Percentiles rank a stretch among this genome's conserved stretches.
phyloP scores from a whole-genome alignment of 2,329 filamentous ascomycete genomes.

The Aspergillus carbonarius region DNA sequence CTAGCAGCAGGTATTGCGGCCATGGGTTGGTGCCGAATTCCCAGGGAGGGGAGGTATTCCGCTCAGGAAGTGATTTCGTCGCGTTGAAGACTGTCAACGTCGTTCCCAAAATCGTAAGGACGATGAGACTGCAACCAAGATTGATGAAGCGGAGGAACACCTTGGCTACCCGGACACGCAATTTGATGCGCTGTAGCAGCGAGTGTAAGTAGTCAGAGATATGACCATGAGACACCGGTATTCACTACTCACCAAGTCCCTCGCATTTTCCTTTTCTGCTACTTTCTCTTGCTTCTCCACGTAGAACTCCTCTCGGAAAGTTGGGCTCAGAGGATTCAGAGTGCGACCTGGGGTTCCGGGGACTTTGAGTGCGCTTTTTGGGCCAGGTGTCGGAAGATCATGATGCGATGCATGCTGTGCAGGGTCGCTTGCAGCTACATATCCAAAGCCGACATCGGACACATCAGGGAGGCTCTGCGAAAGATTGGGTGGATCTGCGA shows the following conservation, averaged over 20 bases:
- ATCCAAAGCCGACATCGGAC: slow-evolving; percentile 88
- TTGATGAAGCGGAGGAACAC: slow-evolving; percentile 92
- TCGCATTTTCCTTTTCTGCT: slow-evolving; percentile 83
- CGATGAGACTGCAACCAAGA: slow-evolving; percentile 94
- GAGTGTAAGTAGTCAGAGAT: slow-evolving; percentile 39
- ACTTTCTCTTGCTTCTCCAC: slow-evolving; percentile 79
- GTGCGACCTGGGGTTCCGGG: slow-evolving; percentile 76
- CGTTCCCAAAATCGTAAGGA: slow-evolving; percentile 84
- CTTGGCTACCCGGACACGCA: slow-evolving; percentile 87
- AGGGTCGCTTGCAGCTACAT: slow-evolving; percentile 64
- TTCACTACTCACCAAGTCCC: slow-evolving; percentile 76
- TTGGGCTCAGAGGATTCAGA: slow-evolving; percentile 83
- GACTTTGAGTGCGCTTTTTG: slow-evolving; percentile 87
- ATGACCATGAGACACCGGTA: neutral
- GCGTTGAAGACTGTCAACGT: slow-evolving; percentile 91
- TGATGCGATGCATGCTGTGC: slow-evolving; percentile 51
- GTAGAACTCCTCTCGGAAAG: slow-evolving; percentile 82
- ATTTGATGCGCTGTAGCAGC: slow-evolving; percentile 76
- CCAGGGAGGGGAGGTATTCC: slow-evolving; percentile 85
- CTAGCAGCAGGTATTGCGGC: slow-evolving; percentile 83
- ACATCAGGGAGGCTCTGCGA: slow-evolving; percentile 57
- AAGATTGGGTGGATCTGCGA: slow-evolving; percentile 52
- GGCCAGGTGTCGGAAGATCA: slow-evolving; percentile 70
- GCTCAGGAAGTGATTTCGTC: slow-evolving; percentile 69
- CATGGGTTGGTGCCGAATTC: slow-evolving; percentile 74